Evolutionary conservation across 2,329 filamentous ascomycete genomes (phyloP), one percentile per base, ranked within the genome.

Genomic region (Fusarium sp.): DNA sequence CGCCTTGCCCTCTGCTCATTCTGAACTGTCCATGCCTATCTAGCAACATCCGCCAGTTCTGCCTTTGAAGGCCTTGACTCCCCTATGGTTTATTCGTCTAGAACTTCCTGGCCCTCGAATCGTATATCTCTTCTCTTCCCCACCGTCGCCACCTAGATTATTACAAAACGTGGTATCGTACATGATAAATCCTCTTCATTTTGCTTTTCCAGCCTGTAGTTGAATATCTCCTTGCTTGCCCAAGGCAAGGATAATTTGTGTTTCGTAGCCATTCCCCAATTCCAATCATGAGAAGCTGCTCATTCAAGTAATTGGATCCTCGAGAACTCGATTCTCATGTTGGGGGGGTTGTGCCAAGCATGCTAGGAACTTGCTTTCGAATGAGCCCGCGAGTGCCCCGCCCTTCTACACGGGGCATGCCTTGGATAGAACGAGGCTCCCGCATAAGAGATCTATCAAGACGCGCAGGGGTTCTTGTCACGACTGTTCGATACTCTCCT

Each of bases 371-470:
- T 75, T 89, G 87, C 77, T 90, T 90, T 70, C 88, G 80, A 57
- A 86, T 76, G 52, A 90, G 80, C 32, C 85, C 85, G 41, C 83
- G 83, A 11, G 81, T 81, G 35, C 85, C 80, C n/a, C 84, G 83
- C 60, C 85, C 84, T 64, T 88, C 87, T 20, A 87, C 85, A 37
- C 88, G 83, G 27, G 94, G 94, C n/a, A 94, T 90, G 38, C 95
- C 95, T 79, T 97, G 94, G 41, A 97, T 95, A 69, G 93, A 90
- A 63, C 95, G 89, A 33, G 95, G 95, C 81, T 98, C 95, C 79
- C 94, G 93, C 94, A 98, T 97, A 49, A 98, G 85, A 17, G 90
- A 88, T 7, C 91, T 88, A 76, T 99, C 96, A 13, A 99, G 87
- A 77, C 93, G 95, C 11, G 93, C 90, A 8, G 96, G 96, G 40